These are phyloP conservation scores for Penicillium brasilianum DNA, from an alignment of 2,329 filamentous ascomycete genomes.

Conservation along the genomic window DNA sequence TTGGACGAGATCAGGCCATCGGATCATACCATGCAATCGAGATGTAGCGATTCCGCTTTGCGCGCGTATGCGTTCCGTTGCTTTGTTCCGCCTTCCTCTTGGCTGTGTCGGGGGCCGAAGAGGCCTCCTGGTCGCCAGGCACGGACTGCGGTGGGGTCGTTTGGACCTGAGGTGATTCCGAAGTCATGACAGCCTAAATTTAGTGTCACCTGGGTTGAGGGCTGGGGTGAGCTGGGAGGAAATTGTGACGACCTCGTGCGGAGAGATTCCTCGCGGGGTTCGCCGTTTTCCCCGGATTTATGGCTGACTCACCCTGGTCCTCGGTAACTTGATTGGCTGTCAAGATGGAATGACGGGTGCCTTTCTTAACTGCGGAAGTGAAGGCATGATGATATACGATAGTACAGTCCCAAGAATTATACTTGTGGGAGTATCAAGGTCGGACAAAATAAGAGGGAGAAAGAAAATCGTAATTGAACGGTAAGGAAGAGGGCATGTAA, in stretches of 20 bases:
- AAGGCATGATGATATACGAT: no score
- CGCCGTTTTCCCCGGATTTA: slow-evolving; percentile 42
- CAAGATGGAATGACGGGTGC: neutral
- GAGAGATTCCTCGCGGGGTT: slow-evolving; percentile 46
- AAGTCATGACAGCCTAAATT: slow-evolving; percentile 34
- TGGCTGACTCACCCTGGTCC: slow-evolving; percentile 29
- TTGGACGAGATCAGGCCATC: slow-evolving; percentile 23
- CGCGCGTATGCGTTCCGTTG: slow-evolving; percentile 57
- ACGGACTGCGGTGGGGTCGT: slow-evolving; percentile 31
- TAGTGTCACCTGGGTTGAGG: slow-evolving; percentile 12
- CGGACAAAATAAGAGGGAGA: neutral
- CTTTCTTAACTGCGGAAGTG: no score
- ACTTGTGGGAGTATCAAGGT: neutral
- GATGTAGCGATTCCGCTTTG: slow-evolving; percentile 70
- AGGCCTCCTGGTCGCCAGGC: slow-evolving; percentile 30
- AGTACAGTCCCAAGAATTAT: neutral
- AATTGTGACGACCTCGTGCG: slow-evolving; percentile 35
- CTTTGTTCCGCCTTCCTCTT: slow-evolving; percentile 51
- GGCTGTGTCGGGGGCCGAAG: slow-evolving; percentile 34
- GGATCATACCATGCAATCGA: slow-evolving; percentile 66
- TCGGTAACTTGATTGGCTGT: slow-evolving; percentile 15
- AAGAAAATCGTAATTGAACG: neutral
- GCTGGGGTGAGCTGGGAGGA: slow-evolving; percentile 19
- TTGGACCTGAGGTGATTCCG: slow-evolving; percentile 41
- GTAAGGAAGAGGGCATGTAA: neutral